Evolutionary conservation across 2,329 filamentous ascomycete genomes (phyloP).

Genomic region (Cercospora sojina): DNA sequence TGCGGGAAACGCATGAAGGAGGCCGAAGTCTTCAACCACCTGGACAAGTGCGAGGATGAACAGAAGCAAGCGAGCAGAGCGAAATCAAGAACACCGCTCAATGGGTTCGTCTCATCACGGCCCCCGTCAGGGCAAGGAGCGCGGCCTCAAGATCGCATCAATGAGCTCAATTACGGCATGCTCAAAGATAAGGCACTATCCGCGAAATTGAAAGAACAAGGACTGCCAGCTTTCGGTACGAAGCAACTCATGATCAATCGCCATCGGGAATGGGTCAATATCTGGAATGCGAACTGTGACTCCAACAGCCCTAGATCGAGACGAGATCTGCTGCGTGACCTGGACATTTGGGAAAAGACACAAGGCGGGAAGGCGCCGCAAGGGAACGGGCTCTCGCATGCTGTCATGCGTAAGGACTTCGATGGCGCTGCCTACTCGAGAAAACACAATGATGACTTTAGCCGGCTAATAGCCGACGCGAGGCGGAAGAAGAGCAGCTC

Average conservation of each 20-base stretch:
- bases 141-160: conserved; percentile 62
- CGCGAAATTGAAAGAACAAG: conserved; percentile 78
- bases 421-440: conserved; percentile 73
- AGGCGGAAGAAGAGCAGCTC: conserved; percentile 52
- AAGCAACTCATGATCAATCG: conserved; percentile 71
- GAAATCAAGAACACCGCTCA: conserved; percentile 26
- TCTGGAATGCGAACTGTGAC: conserved; percentile 98
- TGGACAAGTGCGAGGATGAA: conserved; percentile 64
- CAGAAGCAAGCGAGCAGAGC: conserved; percentile 31
- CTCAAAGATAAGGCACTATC: conserved; percentile 75
- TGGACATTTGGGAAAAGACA: conserved; percentile 84
- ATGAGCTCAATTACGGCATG: conserved; percentile 81
- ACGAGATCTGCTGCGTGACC: conserved; percentile 69
- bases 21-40: conserved; percentile 72
- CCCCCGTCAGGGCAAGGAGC: conserved; percentile 30
- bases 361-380: conserved; percentile 62
- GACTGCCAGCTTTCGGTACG: conserved; percentile 69
- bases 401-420: conserved; percentile 83
- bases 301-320: conserved; percentile 70
- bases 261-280: conserved; percentile 88
- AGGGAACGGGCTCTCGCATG: conserved; percentile 42
- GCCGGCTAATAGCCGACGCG: conserved; percentile 74
- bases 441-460: conserved; percentile 73
- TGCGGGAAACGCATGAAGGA: conserved; percentile 79
- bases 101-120: conserved; percentile 18